Conservation (phyloP, 1,139 yeast species). For the Taphrina confusa region DNA sequence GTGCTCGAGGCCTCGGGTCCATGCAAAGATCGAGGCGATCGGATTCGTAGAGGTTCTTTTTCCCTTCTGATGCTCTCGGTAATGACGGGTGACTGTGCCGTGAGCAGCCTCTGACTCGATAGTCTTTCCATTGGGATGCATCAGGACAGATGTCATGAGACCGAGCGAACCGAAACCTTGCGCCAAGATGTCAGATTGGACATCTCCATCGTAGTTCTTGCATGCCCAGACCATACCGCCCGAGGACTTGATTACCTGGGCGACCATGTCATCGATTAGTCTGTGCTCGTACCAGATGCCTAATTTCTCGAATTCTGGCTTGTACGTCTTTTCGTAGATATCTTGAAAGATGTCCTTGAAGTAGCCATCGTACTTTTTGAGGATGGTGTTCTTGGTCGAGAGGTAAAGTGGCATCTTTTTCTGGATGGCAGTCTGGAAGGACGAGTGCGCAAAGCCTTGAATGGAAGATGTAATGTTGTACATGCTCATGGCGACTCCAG, state of each 20-base stretch:
- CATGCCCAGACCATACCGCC: conserved; percentile 94
- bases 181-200: conserved; percentile 93
- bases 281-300: conserved; percentile 97
- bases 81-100: conserved; percentile 96
- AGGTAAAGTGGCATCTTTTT: conserved; percentile 77
- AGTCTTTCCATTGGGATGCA: conserved; percentile 93
- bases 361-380: conserved; percentile 89
- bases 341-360: conserved; percentile 90
- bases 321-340: conserved; percentile 70
- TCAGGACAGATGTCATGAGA: conserved; percentile 89
- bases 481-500: conserved; percentile 92
- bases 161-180: conserved; percentile 97
- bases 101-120: conserved; percentile 97
- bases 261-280: conserved; percentile 96
- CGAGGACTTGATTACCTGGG: conserved; percentile 92
- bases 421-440: conserved; percentile 81
- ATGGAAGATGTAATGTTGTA: conserved; percentile 93
- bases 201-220: conserved; percentile 98
- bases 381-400: conserved; percentile 90
- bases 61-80: conserved; percentile 90
- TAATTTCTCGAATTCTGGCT: conserved; percentile 65
- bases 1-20: conserved; percentile 90
- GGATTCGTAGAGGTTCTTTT: conserved; percentile 97
- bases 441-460: conserved; percentile 84
- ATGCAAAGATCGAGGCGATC: conserved; percentile 95